Evolutionary conservation across 345 rosid genomes (phyloP).

Genomic region (Populus ilicifolia): DNA sequence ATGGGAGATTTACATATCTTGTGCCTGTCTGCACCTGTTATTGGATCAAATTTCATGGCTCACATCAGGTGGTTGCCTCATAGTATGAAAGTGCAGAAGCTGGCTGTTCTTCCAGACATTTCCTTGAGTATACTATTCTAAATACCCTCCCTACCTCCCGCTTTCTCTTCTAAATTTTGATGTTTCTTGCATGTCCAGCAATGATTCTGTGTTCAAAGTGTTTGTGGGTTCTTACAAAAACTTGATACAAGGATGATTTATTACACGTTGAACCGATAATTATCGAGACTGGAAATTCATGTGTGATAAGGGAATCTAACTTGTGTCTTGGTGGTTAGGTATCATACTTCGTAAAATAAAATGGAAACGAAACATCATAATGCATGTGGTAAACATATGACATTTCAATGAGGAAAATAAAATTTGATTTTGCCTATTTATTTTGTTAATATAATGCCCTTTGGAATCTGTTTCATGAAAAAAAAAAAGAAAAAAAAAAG

Average conservation of each 20-base stretch:
- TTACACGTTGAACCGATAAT: not conserved
- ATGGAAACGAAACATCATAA: not conserved
- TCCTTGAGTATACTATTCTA: conserved; percentile 48
- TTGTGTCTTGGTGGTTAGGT: not conserved
- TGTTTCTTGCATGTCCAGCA: not conserved
- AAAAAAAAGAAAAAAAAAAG: not conserved
- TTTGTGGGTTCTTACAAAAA: not conserved
- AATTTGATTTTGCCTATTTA: not conserved
- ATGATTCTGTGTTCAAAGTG: not conserved
- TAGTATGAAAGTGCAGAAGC: conserved; percentile 59
- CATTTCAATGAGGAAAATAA: not conserved
- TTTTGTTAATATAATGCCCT: not conserved
- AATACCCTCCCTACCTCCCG: not conserved
- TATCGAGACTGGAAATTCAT: not conserved
- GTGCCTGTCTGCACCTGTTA: conserved; percentile 32
- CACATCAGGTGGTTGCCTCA: conserved; percentile 51
- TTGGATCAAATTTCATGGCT: conserved; percentile 40
- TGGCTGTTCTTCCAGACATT: conserved; percentile 60
- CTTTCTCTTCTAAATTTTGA: conserved; percentile 4
- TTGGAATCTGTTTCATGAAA: not conserved
- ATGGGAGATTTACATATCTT: conserved; percentile 53
- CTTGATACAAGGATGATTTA: not conserved
- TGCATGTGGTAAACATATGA: not conserved
- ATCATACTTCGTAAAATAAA: not conserved
- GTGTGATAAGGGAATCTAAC: not conserved